These are phyloP conservation scores for Pulveroboletus sp. DNA, from an alignment of 1,284 basidiomycete genomes.

Conservation along the genomic window DNA sequence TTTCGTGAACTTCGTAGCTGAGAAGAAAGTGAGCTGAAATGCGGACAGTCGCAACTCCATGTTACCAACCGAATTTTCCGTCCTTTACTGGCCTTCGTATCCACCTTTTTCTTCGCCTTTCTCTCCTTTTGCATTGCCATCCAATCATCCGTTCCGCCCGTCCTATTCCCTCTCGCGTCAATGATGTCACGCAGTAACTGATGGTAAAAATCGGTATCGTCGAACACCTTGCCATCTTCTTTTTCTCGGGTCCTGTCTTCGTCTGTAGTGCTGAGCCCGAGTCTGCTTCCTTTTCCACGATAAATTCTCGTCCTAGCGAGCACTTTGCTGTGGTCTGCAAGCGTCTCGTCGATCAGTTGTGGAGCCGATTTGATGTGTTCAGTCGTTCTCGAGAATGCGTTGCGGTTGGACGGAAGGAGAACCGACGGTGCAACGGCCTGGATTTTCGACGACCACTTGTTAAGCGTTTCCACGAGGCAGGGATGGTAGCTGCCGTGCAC, in stretches of 20 bases:
- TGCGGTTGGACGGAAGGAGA: constrained; percentile 65
- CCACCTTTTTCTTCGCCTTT: constrained; percentile 78
- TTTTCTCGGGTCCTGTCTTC: constrained; percentile 30
- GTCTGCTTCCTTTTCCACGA: constrained; percentile 43
- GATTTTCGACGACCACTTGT: constrained; percentile 92
- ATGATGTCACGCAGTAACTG: constrained; percentile 87
- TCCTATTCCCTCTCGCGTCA: constrained; percentile 53
- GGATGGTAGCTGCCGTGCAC: constrained; percentile 52
- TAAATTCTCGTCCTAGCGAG: constrained; percentile 54
- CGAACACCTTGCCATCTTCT: constrained; percentile 60
- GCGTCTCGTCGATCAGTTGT: constrained; percentile 69
- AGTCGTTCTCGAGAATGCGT: constrained; percentile 53
- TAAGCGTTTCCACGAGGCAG: constrained; percentile 69
- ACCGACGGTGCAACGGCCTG: constrained; percentile 81
- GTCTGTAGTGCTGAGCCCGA: constrained; percentile 33
- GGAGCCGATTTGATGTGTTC: constrained; percentile 57
- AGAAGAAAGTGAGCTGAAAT: constrained; percentile 10
- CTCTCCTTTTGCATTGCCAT: constrained; percentile 61
- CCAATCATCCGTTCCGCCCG: constrained; percentile 53
- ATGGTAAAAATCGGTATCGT: constrained; percentile 91
- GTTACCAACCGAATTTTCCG: constrained; percentile 68
- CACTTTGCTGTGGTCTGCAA: constrained; percentile 53
- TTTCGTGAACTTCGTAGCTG: constrained; percentile 90
- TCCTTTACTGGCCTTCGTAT: constrained; percentile 93
- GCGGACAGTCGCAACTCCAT: neutral